Evolutionary conservation across 2,329 filamentous ascomycete genomes (phyloP).

Genomic region (Aspergillus pseudonomiae): DNA sequence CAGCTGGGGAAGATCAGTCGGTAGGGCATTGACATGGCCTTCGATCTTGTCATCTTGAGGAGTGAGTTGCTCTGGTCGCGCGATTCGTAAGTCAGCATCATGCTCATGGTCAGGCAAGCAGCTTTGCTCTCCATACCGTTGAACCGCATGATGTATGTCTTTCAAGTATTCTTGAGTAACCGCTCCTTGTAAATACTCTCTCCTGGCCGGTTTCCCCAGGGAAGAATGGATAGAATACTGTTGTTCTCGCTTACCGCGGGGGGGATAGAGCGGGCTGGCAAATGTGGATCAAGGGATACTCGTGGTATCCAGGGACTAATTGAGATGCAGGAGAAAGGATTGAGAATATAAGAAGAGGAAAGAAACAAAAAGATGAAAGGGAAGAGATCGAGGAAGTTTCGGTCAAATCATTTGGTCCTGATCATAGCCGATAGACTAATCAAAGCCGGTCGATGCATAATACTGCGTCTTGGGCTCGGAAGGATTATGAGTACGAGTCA

Average conservation of each 20-base stretch:
- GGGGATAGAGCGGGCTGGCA: neutral
- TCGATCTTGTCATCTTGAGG: constrained; percentile 23
- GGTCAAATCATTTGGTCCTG: neutral
- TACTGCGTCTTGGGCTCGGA: neutral
- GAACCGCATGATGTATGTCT: constrained; percentile 4
- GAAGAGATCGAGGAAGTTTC: constrained; percentile 2
- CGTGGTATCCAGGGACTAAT: neutral
- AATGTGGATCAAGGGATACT: neutral
- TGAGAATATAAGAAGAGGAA: neutral
- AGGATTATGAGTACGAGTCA: neutral
- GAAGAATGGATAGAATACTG: neutral
- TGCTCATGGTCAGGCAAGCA: neutral
- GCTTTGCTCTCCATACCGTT: constrained; percentile 1
- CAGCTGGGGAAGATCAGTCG: constrained; percentile 34
- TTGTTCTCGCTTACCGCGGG: neutral
- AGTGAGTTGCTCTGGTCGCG: constrained; percentile 9
- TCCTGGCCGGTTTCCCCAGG: neutral
- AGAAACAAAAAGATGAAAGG: constrained; percentile 3
- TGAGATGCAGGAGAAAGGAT: neutral
- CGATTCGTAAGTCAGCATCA: constrained; percentile 1
- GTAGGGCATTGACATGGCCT: constrained; percentile 20
- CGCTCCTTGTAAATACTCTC: neutral
- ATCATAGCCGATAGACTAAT: neutral
- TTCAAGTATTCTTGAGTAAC: neutral
- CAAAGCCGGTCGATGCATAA: neutral